Percentiles rank a stretch among this genome's conserved stretches.
Evolutionary conservation across 140 eudicot species (phyloP).

Genomic region (Cichorium intybus): DNA sequence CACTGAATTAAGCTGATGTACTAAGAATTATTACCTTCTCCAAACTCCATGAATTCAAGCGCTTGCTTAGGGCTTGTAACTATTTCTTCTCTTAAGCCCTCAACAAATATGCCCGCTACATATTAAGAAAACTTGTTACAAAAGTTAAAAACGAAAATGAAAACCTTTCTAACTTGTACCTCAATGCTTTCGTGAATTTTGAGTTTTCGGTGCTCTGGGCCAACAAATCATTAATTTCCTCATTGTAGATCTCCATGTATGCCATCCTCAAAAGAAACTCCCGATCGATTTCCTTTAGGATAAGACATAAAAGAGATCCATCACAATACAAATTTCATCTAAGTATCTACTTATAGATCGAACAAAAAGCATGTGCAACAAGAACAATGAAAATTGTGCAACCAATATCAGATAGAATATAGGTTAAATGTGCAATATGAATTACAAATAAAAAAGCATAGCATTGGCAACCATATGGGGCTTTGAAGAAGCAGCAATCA

Average conservation of each 20-base stretch:
- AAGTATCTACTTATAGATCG: no score
- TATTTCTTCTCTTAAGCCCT: conserved; percentile 93
- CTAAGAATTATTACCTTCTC: conserved; percentile 58
- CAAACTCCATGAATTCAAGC: conserved; percentile 81
- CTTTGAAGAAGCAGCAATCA: no score
- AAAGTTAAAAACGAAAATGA: neutral
- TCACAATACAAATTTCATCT: no score
- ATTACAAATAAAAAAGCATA: no score
- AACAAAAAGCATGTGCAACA: no score
- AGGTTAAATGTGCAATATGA: no score
- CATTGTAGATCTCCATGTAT: conserved; percentile 96
- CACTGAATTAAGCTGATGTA: no score
- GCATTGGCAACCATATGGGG: no score
- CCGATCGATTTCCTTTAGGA: conserved; percentile 65
- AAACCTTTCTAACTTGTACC: conserved; percentile 37
- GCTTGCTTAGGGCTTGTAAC: conserved; percentile 88
- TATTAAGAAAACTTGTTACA: no score
- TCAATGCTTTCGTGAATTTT: conserved; percentile 94
- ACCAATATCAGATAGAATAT: no score
- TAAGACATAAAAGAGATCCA: no score
- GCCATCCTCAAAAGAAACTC: conserved; percentile 97
- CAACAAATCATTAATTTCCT: conserved; percentile 90
- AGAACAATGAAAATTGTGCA: no score
- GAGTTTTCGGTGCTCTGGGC: conserved; percentile 92
- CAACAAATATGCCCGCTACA: conserved; percentile 96